A percentile compares a stretch with the other conserved stretches of the same genome.
Conservation (phyloP, 345 rosid genomes). For the Hirschfeldia incana region DNA sequence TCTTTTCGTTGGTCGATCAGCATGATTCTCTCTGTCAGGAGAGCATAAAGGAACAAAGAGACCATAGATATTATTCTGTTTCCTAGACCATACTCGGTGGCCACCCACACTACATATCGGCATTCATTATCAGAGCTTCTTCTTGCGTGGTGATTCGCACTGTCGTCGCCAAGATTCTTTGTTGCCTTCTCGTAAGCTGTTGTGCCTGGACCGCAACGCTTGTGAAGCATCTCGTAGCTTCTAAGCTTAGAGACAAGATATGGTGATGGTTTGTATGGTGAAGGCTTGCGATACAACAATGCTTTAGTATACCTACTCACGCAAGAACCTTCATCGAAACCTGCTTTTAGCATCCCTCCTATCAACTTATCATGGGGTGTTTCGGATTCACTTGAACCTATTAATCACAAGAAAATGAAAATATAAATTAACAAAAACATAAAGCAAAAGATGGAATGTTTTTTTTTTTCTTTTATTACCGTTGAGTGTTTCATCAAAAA, state of each 20-base stretch:
- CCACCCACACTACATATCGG: conserved; percentile 56
- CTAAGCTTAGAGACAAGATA: conserved; percentile 44
- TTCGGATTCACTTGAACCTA: conserved; percentile 8
- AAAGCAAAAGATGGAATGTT: background rate
- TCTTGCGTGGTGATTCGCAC: background rate
- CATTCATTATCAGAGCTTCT: conserved; percentile 38
- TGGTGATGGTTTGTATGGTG: conserved; percentile 39
- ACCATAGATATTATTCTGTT: conserved; percentile 54
- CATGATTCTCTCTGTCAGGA: conserved; percentile 56
- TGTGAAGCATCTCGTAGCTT: conserved; percentile 44
- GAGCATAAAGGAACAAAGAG: conserved; percentile 63
- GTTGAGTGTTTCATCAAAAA: conserved; percentile 7
- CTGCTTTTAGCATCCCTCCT: conserved; percentile 37
- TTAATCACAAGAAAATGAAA: background rate
- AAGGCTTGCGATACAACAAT: conserved; percentile 38
- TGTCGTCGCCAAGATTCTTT: conserved; percentile 11
- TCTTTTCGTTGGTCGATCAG: conserved; percentile 55
- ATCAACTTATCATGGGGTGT: conserved; percentile 22
- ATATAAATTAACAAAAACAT: background rate
- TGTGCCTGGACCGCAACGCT: conserved; percentile 43
- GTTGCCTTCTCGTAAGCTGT: conserved; percentile 29
- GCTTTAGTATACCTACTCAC: conserved; percentile 36
- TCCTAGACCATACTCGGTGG: conserved; percentile 53
- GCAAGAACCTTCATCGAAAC: conserved; percentile 37
- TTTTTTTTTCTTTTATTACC: conserved; percentile 10